phyloP scores from a whole-genome alignment of 2,329 filamentous ascomycete species.

The Phaeosphaeria sp. region DNA sequence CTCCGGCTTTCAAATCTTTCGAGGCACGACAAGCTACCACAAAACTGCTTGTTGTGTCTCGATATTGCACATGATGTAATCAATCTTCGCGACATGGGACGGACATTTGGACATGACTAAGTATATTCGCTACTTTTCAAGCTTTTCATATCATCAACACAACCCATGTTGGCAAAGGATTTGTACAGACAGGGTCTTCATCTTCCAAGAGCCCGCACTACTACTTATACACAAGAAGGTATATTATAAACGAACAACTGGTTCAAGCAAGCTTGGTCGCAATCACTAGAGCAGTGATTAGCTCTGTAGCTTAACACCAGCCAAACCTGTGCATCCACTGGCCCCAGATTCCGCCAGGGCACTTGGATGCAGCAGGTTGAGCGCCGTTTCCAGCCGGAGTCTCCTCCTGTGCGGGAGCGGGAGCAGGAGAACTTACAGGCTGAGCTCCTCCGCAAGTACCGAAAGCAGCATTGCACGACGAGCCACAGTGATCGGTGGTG shows the following conservation, averaged over 20 bases:
- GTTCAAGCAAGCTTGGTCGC: neutral
- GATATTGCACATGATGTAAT: no score
- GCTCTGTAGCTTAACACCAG: neutral
- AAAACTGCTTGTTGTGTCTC: no score
- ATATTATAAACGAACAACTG: neutral
- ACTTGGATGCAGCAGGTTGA: neutral
- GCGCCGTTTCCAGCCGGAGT: neutral
- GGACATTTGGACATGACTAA: neutral
- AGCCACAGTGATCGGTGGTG: slow-evolving; percentile 36
- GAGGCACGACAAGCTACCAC: no score
- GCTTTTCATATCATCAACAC: neutral
- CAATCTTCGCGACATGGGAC: no score
- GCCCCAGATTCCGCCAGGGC: neutral
- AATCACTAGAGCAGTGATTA: neutral
- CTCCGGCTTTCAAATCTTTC: no score
- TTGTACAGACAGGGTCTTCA: neutral
- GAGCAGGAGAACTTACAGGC: neutral
- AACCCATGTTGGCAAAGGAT: neutral
- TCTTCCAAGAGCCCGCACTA: neutral
- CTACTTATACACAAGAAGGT: neutral
- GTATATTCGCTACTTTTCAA: neutral
- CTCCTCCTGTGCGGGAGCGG: neutral
- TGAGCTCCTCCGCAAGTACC: slow-evolving; percentile 32
- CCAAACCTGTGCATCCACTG: neutral
- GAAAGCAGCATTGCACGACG: slow-evolving; percentile 41